Evolutionary conservation across 2,329 filamentous ascomycete genomes (phyloP).

Genomic region (Apiospora saccharicola): DNA sequence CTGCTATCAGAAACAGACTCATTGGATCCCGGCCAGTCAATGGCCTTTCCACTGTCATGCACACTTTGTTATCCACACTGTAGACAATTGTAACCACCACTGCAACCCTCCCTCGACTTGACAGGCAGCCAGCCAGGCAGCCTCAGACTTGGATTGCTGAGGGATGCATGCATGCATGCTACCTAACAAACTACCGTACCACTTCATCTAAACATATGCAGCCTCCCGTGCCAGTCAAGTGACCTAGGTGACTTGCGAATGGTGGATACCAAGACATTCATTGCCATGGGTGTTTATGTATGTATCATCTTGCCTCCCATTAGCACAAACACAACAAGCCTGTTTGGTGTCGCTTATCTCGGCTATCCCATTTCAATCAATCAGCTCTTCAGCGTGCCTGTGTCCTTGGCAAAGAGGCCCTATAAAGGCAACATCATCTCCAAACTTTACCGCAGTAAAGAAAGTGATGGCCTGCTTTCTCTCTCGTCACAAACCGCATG

Average conservation of each 20-base stretch:
- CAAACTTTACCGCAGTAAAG: not conserved
- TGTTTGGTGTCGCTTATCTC: constrained; percentile 16
- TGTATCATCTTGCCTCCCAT: not conserved
- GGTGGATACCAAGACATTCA: constrained; percentile 2
- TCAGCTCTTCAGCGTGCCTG: not conserved
- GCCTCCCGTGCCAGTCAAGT: constrained; percentile 16
- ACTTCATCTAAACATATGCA: not conserved
- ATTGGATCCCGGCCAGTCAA: constrained; percentile 6
- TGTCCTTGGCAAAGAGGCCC: not conserved
- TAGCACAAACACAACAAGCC: not conserved
- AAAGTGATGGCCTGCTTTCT: not conserved
- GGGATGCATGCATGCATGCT: not conserved
- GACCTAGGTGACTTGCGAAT: constrained; percentile 9
- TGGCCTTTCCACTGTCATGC: no score
- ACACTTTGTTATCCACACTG: not conserved
- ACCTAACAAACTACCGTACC: not conserved
- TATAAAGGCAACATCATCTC: not conserved
- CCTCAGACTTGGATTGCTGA: not conserved
- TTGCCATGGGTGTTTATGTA: not conserved
- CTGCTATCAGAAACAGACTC: constrained; percentile 2
- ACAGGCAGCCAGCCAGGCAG: not conserved
- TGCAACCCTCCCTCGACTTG: constrained; percentile 12
- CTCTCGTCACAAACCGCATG: not conserved
- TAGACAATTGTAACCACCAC: not conserved
- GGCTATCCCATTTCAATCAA: not conserved